Conservation (phyloP, 1,284 basidiomycete species). For the Phellinidium pouzarii region DNA sequence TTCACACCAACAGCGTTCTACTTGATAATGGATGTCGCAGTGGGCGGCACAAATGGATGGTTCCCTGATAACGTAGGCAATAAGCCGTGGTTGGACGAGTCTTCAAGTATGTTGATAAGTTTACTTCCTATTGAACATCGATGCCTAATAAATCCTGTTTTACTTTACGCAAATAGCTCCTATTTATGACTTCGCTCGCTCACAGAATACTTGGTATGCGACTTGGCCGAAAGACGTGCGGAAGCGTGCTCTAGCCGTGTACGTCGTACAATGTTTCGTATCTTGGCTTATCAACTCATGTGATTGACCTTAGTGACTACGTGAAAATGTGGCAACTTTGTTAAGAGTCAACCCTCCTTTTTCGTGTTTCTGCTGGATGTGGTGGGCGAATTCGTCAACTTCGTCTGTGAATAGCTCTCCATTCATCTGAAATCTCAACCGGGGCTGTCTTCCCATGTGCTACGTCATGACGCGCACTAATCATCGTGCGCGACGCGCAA, state of each 20-base stretch:
- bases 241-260: slow-evolving; percentile 53
- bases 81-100: slow-evolving; percentile 74
- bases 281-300: not conserved
- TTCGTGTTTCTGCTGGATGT: too few species aligned
- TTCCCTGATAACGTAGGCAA: slow-evolving; percentile 66
- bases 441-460: too few species aligned
- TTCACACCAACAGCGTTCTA: slow-evolving; percentile 47
- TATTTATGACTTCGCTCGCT: slow-evolving; percentile 40
- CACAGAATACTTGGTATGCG: slow-evolving; percentile 46
- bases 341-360: slow-evolving; percentile 17
- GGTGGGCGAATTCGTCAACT: too few species aligned
- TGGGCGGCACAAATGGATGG: slow-evolving; percentile 81
- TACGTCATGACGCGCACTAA: too few species aligned
- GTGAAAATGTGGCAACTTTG: slow-evolving; percentile 63
- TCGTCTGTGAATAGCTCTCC: too few species aligned
- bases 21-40: slow-evolving; percentile 71
- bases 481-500: too few species aligned
- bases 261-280: slow-evolving; percentile 24
- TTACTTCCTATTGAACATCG: not conserved
- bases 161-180: slow-evolving; percentile 29
- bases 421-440: too few species aligned
- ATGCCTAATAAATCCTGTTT: not conserved
- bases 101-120: slow-evolving; percentile 39
- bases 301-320: slow-evolving; percentile 34
- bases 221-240: slow-evolving; percentile 50